Evolutionary conservation across 495 filamentous ascomycete genomes (phyloP).

Genomic region (Pseudoneurospora amorphoporcata): DNA sequence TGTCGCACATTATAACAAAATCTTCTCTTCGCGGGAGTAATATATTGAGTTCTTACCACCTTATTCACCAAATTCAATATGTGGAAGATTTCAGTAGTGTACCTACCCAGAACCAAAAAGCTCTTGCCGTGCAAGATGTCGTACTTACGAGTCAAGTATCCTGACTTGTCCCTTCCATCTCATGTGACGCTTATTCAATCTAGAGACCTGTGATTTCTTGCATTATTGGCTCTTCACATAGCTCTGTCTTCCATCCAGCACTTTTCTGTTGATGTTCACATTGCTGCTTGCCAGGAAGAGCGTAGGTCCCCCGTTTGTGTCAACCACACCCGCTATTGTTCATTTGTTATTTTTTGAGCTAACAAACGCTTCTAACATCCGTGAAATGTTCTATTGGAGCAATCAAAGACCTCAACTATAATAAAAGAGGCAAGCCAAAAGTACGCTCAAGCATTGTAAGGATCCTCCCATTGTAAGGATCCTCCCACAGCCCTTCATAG

Average conservation of each 20-base stretch:
- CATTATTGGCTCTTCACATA: neutral
- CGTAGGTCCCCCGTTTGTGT: neutral
- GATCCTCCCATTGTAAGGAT: neutral
- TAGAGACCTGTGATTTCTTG: neutral
- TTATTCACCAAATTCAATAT: neutral
- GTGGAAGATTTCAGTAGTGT: neutral
- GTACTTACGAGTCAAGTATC: neutral
- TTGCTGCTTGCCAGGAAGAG: neutral
- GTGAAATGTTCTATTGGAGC: neutral
- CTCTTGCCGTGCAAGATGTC: neutral
- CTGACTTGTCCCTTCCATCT: neutral
- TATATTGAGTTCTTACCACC: neutral
- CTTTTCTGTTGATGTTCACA: neutral
- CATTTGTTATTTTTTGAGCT: neutral
- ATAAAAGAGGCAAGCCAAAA: neutral
- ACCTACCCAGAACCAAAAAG: neutral
- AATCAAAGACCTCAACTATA: neutral
- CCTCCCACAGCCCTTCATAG: neutral
- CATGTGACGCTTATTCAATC: neutral
- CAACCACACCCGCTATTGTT: neutral
- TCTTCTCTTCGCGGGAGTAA: neutral
- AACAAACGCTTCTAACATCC: neutral
- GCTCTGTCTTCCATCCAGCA: neutral
- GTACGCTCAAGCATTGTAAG: neutral
- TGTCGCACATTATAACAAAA: neutral